Percentiles rank a stretch among this genome's conserved stretches.
phyloP scores from a whole-genome alignment of 768 basidiomycete species.

The Amanita thiersii region DNA sequence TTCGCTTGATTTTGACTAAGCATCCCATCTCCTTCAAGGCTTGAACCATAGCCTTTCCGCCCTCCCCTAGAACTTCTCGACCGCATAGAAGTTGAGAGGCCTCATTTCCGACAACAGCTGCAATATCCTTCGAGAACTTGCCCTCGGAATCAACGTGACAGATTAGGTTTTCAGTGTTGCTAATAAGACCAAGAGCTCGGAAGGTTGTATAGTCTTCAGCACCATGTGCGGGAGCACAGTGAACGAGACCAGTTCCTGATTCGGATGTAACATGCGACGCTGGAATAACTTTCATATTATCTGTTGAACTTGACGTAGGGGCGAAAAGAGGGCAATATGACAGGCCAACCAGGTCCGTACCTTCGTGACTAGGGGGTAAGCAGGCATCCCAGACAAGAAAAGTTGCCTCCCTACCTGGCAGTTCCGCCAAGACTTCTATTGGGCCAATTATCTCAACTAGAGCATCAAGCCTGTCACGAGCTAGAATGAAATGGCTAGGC shows the following conservation, averaged over 20 bases:
- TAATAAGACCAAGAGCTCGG: conserved; percentile 45
- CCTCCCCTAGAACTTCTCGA: conserved; percentile 65
- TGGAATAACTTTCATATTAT: conserved; percentile 45
- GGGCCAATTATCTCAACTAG: conserved; percentile 27
- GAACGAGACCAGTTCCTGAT: conserved; percentile 94
- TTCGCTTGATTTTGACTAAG: conserved; percentile 58
- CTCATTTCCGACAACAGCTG: conserved; percentile 46
- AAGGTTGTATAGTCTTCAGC: conserved; percentile 85
- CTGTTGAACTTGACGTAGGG: conserved; percentile 17
- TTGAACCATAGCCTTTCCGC: conserved; percentile 57
- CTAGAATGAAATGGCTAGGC: conserved; percentile 32
- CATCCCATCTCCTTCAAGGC: conserved; percentile 48
- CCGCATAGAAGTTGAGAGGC: conserved; percentile 45
- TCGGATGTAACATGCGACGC: conserved; percentile 75
- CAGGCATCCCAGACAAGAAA: neutral
- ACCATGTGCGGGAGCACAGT: conserved; percentile 93
- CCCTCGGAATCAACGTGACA: conserved; percentile 84
- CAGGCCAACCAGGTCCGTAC: conserved; percentile 50
- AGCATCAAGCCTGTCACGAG: conserved; percentile 39
- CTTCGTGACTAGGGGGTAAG: conserved; percentile 14
- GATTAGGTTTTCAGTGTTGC: conserved; percentile 36
- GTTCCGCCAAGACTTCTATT: conserved; percentile 24
- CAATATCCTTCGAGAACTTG: conserved; percentile 53
- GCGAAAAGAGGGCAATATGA: conserved; percentile 59
- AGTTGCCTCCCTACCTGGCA: conserved; percentile 24